These are phyloP conservation scores for Lodderomyces beijingensis DNA, from an alignment of 1,139 yeast species.

Conservation along the genomic window DNA sequence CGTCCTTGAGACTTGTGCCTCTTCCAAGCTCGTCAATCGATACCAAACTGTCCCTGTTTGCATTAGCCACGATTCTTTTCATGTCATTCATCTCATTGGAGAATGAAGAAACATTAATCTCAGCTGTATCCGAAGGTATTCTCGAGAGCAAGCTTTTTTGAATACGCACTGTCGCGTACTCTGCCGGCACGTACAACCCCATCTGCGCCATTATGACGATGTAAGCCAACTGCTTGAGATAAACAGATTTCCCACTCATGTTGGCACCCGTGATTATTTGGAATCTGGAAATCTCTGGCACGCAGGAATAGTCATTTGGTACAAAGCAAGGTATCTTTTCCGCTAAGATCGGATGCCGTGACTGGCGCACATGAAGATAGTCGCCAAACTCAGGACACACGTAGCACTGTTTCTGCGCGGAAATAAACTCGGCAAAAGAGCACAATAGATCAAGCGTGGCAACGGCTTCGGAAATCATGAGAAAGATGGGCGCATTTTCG, in stretches of 20 bases:
- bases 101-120: slow-evolving; percentile 43
- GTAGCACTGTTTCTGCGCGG: slow-evolving; percentile 18
- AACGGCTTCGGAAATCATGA: slow-evolving; percentile 42
- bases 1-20: slow-evolving; percentile 40
- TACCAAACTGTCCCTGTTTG: slow-evolving; percentile 31
- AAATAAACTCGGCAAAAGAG: slow-evolving; percentile 25
- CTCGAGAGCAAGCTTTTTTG: slow-evolving; percentile 41
- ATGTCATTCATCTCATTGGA: slow-evolving; percentile 48
- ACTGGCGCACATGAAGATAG: slow-evolving; percentile 22
- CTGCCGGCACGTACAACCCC: slow-evolving; percentile 50
- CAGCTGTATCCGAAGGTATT: slow-evolving; percentile 38
- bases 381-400: slow-evolving; percentile 30
- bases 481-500: slow-evolving; percentile 27
- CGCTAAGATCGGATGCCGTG: slow-evolving; percentile 42
- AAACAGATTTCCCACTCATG: slow-evolving; percentile 54
- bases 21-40: slow-evolving; percentile 52
- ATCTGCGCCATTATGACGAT: slow-evolving; percentile 46
- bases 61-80: slow-evolving; percentile 28
- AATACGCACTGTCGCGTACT: slow-evolving; percentile 33
- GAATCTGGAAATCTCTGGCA: slow-evolving; percentile 29
- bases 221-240: slow-evolving; percentile 44
- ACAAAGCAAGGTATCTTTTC: slow-evolving; percentile 20
- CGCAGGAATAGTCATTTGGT: slow-evolving; percentile 34
- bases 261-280: slow-evolving; percentile 46
- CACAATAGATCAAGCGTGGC: slow-evolving; percentile 40